Evolutionary conservation across 1,284 basidiomycete species (phyloP), one percentile per base, ranked within the genome.

Genomic region (Spongiforma sp.): DNA sequence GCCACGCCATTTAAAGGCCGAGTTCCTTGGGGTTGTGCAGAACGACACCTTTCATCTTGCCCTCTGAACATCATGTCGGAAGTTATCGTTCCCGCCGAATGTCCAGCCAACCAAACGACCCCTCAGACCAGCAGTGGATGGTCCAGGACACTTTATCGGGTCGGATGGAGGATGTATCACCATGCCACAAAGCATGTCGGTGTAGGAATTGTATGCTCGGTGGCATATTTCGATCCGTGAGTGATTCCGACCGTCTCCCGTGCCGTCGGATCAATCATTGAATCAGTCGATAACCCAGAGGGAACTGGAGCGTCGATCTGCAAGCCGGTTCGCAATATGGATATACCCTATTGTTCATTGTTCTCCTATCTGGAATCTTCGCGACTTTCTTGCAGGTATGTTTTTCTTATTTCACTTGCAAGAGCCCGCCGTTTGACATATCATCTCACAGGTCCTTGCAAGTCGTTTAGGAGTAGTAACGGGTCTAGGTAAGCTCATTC

Each of bases 331-430:
- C 90, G 12, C 75, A 86, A 66, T 93, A 85, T 74, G 95, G 95
- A 0, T 97, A 96, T 81, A 84, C 67, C 15, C 62, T 97, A 36
- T 84, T 98, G 43, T 96, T 96, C 73, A 85, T 97, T 57, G 89
- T 98, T 15, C 83, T 98, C 4, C 74, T 97, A 21, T 86, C 95
- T 0, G 93, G 94, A 24, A 71, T 96, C n/a, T 89, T 94, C 62
- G 95, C 94, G 14, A 87, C 92, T 3, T 85, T 92, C 62, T 82
- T 94, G 28, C 93, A 94, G 83, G 89, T 89, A 58, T 32, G 24
- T 59, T 19, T 55, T 67, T 57, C 36, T 37, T 57, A 32, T n/a
- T 12, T 11, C 41, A 54, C 36, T n/a, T n/a, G n/a, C n/a, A n/a
- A 24, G 28, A 58, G 15, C 39, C 37, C 58, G 36, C 59, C 28